Percentiles rank a stretch among this genome's conserved stretches.
These are phyloP conservation scores for Colletotrichum graminicola DNA, from an alignment of 2,329 filamentous ascomycete species.

Conservation along the genomic window DNA sequence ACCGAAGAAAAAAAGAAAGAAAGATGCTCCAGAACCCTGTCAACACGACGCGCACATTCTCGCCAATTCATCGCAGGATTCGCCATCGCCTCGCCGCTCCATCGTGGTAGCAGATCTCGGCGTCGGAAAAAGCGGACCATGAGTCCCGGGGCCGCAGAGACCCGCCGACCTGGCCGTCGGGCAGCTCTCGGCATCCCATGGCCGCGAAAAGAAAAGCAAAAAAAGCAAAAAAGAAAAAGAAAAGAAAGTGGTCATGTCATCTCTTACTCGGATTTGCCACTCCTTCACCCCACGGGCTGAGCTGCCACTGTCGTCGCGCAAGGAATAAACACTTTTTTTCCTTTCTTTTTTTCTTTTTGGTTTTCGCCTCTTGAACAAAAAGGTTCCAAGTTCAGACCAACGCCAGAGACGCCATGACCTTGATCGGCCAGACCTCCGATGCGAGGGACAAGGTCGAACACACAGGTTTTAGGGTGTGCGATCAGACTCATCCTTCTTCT, in stretches of 20 bases:
- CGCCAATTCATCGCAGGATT: no score
- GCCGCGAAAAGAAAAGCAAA: neutral
- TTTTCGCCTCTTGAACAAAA: slow-evolving; percentile 7
- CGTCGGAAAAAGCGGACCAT: neutral
- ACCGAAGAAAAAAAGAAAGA: neutral
- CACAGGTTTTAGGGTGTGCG: neutral
- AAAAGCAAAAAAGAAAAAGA: neutral
- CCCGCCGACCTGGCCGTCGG: neutral
- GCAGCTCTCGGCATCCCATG: slow-evolving; percentile 9
- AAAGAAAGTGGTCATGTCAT: slow-evolving; percentile 14
- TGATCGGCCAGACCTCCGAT: slow-evolving; percentile 28
- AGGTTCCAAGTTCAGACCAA: slow-evolving; percentile 38
- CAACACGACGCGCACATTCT: neutral
- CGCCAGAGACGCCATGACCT: slow-evolving; percentile 27
- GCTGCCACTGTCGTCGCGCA: slow-evolving; percentile 18
- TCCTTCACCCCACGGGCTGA: slow-evolving; percentile 19
- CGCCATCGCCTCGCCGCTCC: neutral
- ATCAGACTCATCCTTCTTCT: slow-evolving; percentile 26
- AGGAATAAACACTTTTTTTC: neutral
- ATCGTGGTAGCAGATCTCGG: neutral
- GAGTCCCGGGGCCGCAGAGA: slow-evolving; percentile 1
- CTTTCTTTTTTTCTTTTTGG: no score
- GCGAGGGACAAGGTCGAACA: slow-evolving; percentile 24
- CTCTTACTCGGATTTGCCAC: slow-evolving; percentile 35
- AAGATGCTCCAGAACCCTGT: neutral